phyloP scores from a whole-genome alignment of 345 rosid species.

The Dimocarpus longan region DNA sequence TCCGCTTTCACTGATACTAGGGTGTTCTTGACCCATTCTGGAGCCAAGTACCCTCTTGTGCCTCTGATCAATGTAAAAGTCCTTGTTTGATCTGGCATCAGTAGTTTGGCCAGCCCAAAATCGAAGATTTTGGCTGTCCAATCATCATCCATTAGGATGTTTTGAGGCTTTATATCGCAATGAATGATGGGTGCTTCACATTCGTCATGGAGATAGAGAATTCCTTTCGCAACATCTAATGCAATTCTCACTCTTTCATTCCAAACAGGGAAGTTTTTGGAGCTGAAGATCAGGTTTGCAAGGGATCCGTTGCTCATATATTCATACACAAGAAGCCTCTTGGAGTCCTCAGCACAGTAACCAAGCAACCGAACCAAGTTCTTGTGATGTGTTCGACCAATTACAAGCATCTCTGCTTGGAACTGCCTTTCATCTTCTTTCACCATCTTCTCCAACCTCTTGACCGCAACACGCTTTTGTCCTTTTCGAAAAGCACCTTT shows the following conservation, averaged over 20 bases:
- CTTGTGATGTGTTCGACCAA: constrained; percentile 3
- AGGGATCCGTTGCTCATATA: constrained; percentile 11
- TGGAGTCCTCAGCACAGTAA: constrained; percentile 6
- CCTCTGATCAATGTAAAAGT: no score
- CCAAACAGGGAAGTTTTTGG: background rate
- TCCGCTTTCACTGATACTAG: constrained; percentile 5
- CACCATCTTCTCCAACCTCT: background rate
- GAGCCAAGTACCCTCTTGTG: no score
- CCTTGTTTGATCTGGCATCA: constrained; percentile 22
- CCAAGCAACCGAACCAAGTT: constrained; percentile 11
- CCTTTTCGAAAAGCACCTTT: background rate
- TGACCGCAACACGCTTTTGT: background rate
- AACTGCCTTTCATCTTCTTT: background rate
- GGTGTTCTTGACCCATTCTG: no score
- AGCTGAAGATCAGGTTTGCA: background rate
- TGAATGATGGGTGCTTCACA: constrained; percentile 15
- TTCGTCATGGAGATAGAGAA: constrained; percentile 16
- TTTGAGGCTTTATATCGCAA: no score
- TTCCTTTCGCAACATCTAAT: constrained; percentile 10
- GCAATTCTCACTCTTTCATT: constrained; percentile 4
- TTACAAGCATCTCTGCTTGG: background rate
- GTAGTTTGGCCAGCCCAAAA: background rate
- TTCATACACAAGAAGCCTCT: constrained; percentile 3
- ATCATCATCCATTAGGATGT: no score
- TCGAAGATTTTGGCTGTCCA: background rate